Evolutionary conservation across 768 basidiomycete genomes (phyloP).

Genomic region (Phaeolepiota aurea): DNA sequence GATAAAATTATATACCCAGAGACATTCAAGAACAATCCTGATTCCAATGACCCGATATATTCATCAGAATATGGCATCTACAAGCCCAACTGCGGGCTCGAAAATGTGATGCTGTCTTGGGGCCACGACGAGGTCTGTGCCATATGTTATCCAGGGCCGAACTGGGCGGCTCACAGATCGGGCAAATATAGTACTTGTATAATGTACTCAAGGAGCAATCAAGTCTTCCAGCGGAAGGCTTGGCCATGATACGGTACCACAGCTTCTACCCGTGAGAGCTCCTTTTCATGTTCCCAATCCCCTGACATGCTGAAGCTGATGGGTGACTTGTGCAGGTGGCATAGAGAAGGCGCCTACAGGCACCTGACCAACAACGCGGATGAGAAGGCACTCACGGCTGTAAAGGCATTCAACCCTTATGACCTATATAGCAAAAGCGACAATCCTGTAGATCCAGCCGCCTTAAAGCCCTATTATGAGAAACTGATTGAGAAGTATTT

Average conservation of each 20-base stretch:
- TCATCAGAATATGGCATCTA: slow-evolving; percentile 61
- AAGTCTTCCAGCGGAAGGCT: slow-evolving; percentile 53
- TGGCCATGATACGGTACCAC: slow-evolving; percentile 74
- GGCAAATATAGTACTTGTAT: slow-evolving; percentile 45
- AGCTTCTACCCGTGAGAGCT: slow-evolving; percentile 62
- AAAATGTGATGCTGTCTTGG: slow-evolving; percentile 73
- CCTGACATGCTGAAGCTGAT: neutral
- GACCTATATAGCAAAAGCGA: slow-evolving; percentile 74
- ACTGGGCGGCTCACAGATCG: neutral
- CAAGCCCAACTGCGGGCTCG: slow-evolving; percentile 57
- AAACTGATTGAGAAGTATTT: slow-evolving; percentile 61
- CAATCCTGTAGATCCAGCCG: slow-evolving; percentile 35
- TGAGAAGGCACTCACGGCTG: slow-evolving; percentile 43
- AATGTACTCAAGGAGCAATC: slow-evolving; percentile 59
- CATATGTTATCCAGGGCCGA: slow-evolving; percentile 2
- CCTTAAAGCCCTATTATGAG: slow-evolving; percentile 60
- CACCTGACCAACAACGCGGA: slow-evolving; percentile 56
- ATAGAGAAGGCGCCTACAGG: slow-evolving; percentile 61
- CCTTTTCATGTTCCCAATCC: slow-evolving; percentile 1
- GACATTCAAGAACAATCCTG: slow-evolving; percentile 56
- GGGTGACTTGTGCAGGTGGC: slow-evolving; percentile 48
- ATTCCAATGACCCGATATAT: slow-evolving; percentile 48
- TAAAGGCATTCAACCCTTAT: slow-evolving; percentile 72
- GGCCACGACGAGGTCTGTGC: slow-evolving; percentile 67
- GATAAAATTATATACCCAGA: slow-evolving; percentile 65